phyloP scores from a whole-genome alignment of 768 basidiomycete genomes.

The Tulasnella sp. region DNA sequence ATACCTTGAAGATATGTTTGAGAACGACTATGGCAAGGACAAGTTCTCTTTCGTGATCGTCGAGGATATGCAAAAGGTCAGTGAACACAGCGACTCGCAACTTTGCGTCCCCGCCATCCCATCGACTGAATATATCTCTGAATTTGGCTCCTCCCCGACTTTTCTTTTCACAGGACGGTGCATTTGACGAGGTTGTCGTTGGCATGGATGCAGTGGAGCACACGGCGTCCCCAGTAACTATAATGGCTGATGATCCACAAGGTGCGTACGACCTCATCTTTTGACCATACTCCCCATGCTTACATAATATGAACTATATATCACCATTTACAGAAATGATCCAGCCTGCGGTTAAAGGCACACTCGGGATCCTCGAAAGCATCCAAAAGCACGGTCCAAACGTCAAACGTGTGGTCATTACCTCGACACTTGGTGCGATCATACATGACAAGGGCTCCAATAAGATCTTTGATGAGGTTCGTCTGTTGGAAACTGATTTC shows the following conservation, averaged over 20 bases:
- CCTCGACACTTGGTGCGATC: constrained; percentile 29
- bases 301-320: background rate
- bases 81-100: constrained; percentile 5
- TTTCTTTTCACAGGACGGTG: constrained; percentile 19
- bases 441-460: constrained; percentile 10
- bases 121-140: constrained; percentile 25
- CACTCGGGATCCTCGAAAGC: constrained; percentile 26
- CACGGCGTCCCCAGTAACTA: constrained; percentile 26
- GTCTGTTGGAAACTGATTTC: background rate
- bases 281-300: background rate
- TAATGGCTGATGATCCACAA: constrained; percentile 19
- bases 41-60: constrained; percentile 57
- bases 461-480: constrained; percentile 1
- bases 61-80: constrained; percentile 22
- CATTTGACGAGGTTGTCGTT: constrained; percentile 33
- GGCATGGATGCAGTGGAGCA: constrained; percentile 30
- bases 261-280: background rate
- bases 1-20: constrained; percentile 45
- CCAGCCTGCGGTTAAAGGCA: constrained; percentile 30
- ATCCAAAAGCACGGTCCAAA: constrained; percentile 23
- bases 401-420: constrained; percentile 30
- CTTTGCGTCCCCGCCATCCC: constrained; percentile 21
- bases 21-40: constrained; percentile 34
- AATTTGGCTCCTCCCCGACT: constrained; percentile 2
- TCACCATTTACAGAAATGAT: constrained; percentile 24